These are phyloP conservation scores for Cicer pinnatifidum DNA, from an alignment of 306 rosid genomes.

Conservation along the genomic window DNA sequence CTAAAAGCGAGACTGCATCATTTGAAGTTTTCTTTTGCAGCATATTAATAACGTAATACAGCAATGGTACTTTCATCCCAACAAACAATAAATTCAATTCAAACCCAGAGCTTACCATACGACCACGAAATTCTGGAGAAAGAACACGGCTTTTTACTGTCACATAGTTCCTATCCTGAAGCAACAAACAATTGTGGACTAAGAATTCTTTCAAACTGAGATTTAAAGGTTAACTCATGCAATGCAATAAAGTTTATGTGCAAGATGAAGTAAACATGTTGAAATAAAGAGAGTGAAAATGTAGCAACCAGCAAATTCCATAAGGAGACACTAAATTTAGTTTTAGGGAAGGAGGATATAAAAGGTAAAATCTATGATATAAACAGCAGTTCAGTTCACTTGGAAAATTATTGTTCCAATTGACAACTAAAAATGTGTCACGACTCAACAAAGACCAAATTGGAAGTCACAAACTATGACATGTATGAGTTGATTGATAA, in stretches of 20 bases:
- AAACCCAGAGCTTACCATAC: conserved; percentile 73
- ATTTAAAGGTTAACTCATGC: conserved; percentile 29
- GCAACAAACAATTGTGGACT: conserved; percentile 44
- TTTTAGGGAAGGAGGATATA: not conserved
- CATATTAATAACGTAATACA: conserved; percentile 26
- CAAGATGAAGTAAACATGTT: conserved; percentile 34
- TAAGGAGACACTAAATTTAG: conserved; percentile 5
- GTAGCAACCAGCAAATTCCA: conserved; percentile 32
- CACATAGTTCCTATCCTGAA: conserved; percentile 86
- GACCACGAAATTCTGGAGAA: conserved; percentile 96
- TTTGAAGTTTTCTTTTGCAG: not conserved
- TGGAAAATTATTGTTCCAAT: conserved; percentile 4
- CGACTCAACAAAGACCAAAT: conserved; percentile 16
- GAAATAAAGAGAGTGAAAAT: conserved; percentile 6
- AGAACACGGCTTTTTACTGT: conserved; percentile 77
- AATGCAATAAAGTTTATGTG: conserved; percentile 17
- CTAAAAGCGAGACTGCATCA: conserved; percentile 9
- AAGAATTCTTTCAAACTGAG: conserved; percentile 22
- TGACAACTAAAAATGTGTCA: conserved; percentile 14
- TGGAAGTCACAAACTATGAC: not conserved
- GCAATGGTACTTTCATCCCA: conserved; percentile 24
- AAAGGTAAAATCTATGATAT: not conserved
- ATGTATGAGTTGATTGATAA: not conserved
- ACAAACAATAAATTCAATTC: conserved; percentile 28
- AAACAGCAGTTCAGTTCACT: not conserved